These are phyloP conservation scores for Acanthochlamys bracteata DNA, from an alignment of 106 monocot species.

Conservation along the genomic window DNA sequence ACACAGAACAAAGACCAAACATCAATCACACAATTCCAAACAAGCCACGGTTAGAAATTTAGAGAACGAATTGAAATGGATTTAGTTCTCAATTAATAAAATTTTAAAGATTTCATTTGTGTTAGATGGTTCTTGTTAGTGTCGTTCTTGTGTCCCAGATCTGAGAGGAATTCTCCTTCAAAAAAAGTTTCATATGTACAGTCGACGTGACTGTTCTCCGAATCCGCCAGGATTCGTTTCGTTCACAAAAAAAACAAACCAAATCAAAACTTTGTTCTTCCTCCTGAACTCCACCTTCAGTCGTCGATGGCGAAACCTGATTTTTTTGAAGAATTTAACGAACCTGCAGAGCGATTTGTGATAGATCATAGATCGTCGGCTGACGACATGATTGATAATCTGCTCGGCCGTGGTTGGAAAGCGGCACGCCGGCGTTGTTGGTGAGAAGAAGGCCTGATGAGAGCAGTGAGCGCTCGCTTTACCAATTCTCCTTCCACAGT, in stretches of 20 bases:
- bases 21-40: neutral
- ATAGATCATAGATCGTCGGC: conserved; percentile 25
- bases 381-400: conserved; percentile 72
- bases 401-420: conserved; percentile 72
- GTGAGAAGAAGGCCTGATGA: conserved; percentile 83
- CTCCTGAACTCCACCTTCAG: neutral
- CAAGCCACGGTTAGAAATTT: neutral
- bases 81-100: too few relatives aligned
- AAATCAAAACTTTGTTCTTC: neutral
- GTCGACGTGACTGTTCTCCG: too few relatives aligned
- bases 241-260: too few relatives aligned
- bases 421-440: conserved; percentile 48
- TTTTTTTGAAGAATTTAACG: conserved; percentile 9
- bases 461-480: conserved; percentile 65
- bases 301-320: conserved; percentile 3
- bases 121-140: too few relatives aligned
- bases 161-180: too few relatives aligned
- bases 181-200: too few relatives aligned
- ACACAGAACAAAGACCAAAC: neutral
- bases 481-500: conserved; percentile 83
- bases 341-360: conserved; percentile 24
- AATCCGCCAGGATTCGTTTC: too few relatives aligned
- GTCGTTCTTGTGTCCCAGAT: too few relatives aligned
- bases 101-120: too few relatives aligned
- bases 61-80: too few relatives aligned